phyloP scores from a whole-genome alignment of 2,329 filamentous ascomycete genomes.

The Sclerotinia subarctica region DNA sequence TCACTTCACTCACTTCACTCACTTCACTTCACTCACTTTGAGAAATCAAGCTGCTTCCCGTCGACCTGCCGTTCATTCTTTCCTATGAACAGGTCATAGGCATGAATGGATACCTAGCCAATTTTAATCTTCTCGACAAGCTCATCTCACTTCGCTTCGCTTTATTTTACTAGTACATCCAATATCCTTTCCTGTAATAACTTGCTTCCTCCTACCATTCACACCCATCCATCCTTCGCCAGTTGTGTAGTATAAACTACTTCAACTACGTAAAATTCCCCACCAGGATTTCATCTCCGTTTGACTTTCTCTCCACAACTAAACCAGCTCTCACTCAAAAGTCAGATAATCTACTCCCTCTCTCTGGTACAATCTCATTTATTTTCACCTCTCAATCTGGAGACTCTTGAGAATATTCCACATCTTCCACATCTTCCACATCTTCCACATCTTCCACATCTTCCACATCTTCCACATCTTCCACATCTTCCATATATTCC shows the following conservation, averaged over 20 bases:
- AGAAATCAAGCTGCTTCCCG: too few relatives aligned
- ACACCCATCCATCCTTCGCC: too few relatives aligned
- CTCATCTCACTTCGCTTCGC: not conserved
- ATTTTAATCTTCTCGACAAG: not conserved
- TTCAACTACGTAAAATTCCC: too few relatives aligned
- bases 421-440: too few relatives aligned
- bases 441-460: too few relatives aligned
- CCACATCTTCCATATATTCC: accelerated
- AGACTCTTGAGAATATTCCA: not conserved
- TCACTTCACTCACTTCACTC: not conserved
- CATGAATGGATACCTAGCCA: too few relatives aligned
- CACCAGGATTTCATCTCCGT: not conserved
- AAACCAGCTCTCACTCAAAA: not conserved
- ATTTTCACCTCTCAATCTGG: not conserved
- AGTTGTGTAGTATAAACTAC: not conserved
- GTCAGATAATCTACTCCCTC: not conserved
- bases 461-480: too few relatives aligned
- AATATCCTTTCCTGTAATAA: too few relatives aligned
- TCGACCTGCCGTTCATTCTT: too few relatives aligned
- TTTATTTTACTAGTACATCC: not conserved
- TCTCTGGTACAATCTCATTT: not conserved
- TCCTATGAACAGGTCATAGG: too few relatives aligned
- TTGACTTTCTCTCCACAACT: not conserved
- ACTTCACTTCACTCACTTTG: too few relatives aligned
- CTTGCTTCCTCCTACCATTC: not conserved